Evolutionary conservation across 768 basidiomycete genomes (phyloP).

Genomic region (Rhodosporidiobolus sp.): DNA sequence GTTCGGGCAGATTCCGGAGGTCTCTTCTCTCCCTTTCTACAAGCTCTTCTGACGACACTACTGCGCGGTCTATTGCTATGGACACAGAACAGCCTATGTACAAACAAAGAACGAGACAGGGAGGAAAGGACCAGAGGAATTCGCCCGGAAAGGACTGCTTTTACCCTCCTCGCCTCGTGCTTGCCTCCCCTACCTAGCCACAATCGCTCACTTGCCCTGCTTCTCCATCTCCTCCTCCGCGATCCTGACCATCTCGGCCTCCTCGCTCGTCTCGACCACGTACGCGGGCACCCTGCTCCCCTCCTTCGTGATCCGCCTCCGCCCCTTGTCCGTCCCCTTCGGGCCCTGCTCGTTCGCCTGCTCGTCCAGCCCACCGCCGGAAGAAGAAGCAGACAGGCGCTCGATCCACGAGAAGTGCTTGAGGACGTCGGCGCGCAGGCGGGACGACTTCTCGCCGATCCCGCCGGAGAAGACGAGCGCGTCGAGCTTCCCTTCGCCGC

Average conservation of each 20-base stretch:
- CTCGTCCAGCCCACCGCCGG: conserved; percentile 54
- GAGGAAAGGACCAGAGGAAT: no score
- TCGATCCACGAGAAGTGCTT: conserved; percentile 62
- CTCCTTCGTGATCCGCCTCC: conserved; percentile 45
- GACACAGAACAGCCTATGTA: no score
- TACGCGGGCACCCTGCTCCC: conserved; percentile 47
- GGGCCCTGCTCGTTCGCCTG: conserved; percentile 46
- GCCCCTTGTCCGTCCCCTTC: conserved; percentile 15
- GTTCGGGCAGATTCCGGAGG: no score
- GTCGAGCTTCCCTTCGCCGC: conserved; percentile 53
- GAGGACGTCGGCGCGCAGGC: conserved; percentile 62
- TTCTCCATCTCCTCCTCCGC: conserved; percentile 23
- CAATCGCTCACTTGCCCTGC: not conserved
- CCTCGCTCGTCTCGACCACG: conserved; percentile 53
- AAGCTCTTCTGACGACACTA: no score
- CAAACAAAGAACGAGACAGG: no score
- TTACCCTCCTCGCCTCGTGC: not conserved
- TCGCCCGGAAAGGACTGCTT: no score
- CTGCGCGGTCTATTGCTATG: no score
- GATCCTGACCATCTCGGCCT: conserved; percentile 43
- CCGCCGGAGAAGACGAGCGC: conserved; percentile 83
- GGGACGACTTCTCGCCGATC: conserved; percentile 71
- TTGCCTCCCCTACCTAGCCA: not conserved
- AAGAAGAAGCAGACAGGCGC: conserved; percentile 59
- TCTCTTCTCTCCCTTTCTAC: no score